Conservation (phyloP, 2,329 filamentous ascomycete species). For the Westerdykella ornata region DNA sequence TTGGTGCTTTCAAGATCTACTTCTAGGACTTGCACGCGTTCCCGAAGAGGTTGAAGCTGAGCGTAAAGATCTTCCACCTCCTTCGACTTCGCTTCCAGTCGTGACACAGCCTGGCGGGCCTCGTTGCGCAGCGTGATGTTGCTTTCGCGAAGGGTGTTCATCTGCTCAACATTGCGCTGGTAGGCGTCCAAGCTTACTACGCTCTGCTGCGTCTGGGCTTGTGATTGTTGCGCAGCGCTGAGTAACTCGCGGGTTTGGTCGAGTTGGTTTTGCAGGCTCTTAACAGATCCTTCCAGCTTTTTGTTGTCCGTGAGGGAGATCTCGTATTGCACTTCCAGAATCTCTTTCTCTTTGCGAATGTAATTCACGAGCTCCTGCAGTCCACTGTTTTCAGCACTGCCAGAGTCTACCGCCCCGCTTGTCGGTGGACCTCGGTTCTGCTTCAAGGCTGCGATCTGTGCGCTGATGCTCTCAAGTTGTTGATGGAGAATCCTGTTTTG, state of each 20-base stretch:
- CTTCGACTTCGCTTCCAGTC: slow-evolving; percentile 66
- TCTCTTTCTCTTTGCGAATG: slow-evolving; percentile 91
- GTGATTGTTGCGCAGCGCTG: slow-evolving; percentile 75
- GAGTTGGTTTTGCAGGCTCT: slow-evolving; percentile 78
- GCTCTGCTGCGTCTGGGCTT: slow-evolving; percentile 65
- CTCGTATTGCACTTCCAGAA: slow-evolving; percentile 92
- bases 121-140: slow-evolving; percentile 86
- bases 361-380: slow-evolving; percentile 88
- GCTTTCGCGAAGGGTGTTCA: slow-evolving; percentile 94
- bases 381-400: slow-evolving; percentile 57
- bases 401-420: slow-evolving; percentile 47
- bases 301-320: slow-evolving; percentile 82
- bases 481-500: slow-evolving; percentile 89
- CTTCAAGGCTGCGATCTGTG: slow-evolving; percentile 73
- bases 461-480: slow-evolving; percentile 75
- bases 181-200: slow-evolving; percentile 80
- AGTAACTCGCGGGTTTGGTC: slow-evolving; percentile 85
- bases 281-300: slow-evolving; percentile 80
- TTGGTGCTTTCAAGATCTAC: slow-evolving; percentile 74
- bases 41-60: slow-evolving; percentile 75
- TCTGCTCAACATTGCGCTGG: slow-evolving; percentile 89
- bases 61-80: slow-evolving; percentile 68
- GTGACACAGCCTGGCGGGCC: slow-evolving; percentile 67
- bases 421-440: slow-evolving; percentile 58
- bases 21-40: slow-evolving; percentile 73